phyloP scores from a whole-genome alignment of 805 yeast genomes.

The Wickerhamiella sorbophila region DNA sequence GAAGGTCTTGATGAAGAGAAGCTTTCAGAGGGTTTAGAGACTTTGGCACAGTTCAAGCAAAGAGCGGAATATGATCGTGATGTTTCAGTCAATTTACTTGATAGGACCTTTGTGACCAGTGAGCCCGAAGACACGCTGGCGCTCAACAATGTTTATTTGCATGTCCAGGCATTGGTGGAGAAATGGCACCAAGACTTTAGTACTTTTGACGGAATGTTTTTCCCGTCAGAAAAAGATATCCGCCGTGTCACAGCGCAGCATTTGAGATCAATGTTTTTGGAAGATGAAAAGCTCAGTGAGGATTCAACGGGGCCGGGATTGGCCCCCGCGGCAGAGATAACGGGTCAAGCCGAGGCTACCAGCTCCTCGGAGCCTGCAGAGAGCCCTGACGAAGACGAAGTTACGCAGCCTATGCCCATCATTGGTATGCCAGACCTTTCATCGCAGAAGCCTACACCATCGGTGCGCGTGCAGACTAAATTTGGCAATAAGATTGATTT shows the following conservation, averaged over 20 bases:
- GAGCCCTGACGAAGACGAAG: background rate
- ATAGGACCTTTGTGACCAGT: slow-evolving; percentile 39
- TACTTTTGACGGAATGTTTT: slow-evolving; percentile 59
- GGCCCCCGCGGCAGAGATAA: background rate
- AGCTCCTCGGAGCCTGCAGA: background rate
- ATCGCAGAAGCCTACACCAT: background rate
- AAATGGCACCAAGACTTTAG: slow-evolving; percentile 77
- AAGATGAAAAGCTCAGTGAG: slow-evolving; percentile 25
- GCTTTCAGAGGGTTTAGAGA: slow-evolving; percentile 49
- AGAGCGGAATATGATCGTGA: slow-evolving; percentile 39
- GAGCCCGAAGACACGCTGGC: slow-evolving; percentile 52
- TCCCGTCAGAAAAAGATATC: slow-evolving; percentile 89
- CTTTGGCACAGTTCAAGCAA: slow-evolving; percentile 43
- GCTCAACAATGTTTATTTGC: slow-evolving; percentile 53
- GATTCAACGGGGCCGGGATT: slow-evolving; percentile 1
- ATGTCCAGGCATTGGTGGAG: slow-evolving; percentile 67
- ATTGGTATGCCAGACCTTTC: background rate
- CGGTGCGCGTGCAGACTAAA: slow-evolving; percentile 11
- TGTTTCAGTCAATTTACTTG: slow-evolving; percentile 32
- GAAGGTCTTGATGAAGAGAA: slow-evolving; percentile 60
- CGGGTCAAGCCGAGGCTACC: background rate
- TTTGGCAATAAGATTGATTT: slow-evolving; percentile 15
- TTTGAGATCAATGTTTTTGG: slow-evolving; percentile 57
- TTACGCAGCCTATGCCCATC: background rate
- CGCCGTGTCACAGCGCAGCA: slow-evolving; percentile 82